Evolutionary conservation across 1,284 basidiomycete genomes (phyloP).

Genomic region (Cutaneotrichosporon mucoides): DNA sequence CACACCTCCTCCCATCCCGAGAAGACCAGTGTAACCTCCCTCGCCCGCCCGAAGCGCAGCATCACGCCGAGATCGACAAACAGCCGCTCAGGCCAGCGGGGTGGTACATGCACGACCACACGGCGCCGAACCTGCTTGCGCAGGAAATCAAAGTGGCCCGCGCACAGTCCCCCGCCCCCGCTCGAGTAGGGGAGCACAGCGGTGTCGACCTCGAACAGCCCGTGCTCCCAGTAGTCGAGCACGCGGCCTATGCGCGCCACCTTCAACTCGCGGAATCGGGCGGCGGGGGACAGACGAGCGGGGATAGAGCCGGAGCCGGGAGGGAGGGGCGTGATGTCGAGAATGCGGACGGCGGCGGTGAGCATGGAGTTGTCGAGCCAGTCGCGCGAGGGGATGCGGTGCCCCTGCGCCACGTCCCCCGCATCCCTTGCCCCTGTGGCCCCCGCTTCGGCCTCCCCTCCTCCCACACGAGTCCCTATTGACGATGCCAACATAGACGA

Average conservation of each 20-base stretch:
- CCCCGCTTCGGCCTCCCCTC: too few relatives aligned
- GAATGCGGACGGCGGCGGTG: neutral
- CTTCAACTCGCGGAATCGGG: neutral
- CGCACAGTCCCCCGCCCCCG: neutral
- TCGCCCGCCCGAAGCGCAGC: neutral
- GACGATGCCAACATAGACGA: too few relatives aligned
- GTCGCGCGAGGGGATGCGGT: neutral
- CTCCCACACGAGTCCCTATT: too few relatives aligned
- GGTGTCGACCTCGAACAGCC: neutral
- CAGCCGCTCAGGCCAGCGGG: neutral
- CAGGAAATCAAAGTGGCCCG: neutral
- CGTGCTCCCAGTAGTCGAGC: constrained; percentile 1
- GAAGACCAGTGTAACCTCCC: neutral
- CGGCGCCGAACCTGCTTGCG: neutral
- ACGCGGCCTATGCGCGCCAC: neutral
- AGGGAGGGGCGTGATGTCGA: neutral
- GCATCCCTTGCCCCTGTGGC: too few relatives aligned
- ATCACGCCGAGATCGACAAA: neutral
- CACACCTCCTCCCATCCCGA: neutral
- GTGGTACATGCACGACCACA: neutral
- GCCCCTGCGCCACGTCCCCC: neutral
- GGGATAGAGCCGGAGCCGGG: neutral
- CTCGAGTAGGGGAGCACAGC: neutral
- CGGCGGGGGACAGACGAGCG: neutral
- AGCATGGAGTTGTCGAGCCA: neutral